Percentiles rank a stretch among this genome's conserved stretches.
Conservation (phyloP, 257 asterid species). For the Nicotiana paniculata region DNA sequence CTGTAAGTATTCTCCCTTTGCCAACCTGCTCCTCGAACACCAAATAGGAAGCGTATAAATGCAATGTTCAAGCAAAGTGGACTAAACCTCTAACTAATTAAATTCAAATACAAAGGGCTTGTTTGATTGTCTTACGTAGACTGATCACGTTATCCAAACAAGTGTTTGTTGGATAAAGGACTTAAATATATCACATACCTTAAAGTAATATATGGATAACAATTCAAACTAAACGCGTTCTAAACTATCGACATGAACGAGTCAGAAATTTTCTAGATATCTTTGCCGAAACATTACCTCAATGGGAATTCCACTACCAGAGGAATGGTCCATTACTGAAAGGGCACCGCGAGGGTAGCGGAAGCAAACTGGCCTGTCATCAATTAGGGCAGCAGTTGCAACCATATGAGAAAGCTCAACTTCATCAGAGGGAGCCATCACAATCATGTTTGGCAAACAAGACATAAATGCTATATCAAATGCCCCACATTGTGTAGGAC, state of each 20-base stretch:
- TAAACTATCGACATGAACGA: neutral
- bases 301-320: slow-evolving; percentile 38
- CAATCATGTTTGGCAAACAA: slow-evolving; percentile 91
- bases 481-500: slow-evolving; percentile 70
- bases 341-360: slow-evolving; percentile 81
- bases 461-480: slow-evolving; percentile 85
- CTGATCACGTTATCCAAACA: neutral
- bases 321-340: slow-evolving; percentile 23
- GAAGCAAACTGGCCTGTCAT: slow-evolving; percentile 78
- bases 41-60: neutral
- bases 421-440: slow-evolving; percentile 93
- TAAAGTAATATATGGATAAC: neutral
- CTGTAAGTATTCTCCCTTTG: slow-evolving; percentile 54
- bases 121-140: neutral
- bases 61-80: neutral
- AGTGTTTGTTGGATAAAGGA: neutral
- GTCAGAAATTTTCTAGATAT: neutral
- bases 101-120: neutral
- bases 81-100: neutral
- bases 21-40: slow-evolving; percentile 49
- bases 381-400: slow-evolving; percentile 52
- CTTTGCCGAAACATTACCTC: slow-evolving; percentile 38
- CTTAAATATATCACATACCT: neutral
- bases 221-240: neutral
- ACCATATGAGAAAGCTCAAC: slow-evolving; percentile 79